Evolutionary conservation across 345 rosid genomes (phyloP).

Genomic region (Heritiera littoralis): DNA sequence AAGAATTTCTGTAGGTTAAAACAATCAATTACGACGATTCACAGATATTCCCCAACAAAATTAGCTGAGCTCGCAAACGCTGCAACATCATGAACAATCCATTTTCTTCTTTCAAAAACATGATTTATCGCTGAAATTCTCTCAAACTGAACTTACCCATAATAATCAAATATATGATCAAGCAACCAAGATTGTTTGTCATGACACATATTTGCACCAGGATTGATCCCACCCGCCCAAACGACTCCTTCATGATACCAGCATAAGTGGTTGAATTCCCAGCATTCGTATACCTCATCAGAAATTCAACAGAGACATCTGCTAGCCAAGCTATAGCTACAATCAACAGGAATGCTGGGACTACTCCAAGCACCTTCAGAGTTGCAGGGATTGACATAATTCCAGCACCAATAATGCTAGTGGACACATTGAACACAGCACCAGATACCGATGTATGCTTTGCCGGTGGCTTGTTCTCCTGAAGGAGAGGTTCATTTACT

Average conservation of each 20-base stretch:
- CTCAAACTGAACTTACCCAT: conserved; percentile 47
- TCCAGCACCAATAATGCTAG: conserved; percentile 83
- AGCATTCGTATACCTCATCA: conserved; percentile 62
- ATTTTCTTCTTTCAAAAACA: neutral
- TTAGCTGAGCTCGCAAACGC: neutral
- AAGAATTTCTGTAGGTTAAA: neutral
- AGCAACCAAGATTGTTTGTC: conserved; percentile 74
- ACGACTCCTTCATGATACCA: conserved; percentile 80
- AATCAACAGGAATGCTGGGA: conserved; percentile 68
- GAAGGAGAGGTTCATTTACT: conserved; percentile 52
- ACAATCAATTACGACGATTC: neutral
- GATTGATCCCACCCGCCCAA: conserved; percentile 61
- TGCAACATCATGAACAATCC: neutral
- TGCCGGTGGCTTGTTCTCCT: conserved; percentile 29
- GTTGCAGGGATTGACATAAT: conserved; percentile 95
- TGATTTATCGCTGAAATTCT: neutral
- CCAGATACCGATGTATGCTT: conserved; percentile 58
- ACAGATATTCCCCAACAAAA: neutral
- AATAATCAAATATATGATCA: conserved; percentile 68
- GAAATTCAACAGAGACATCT: conserved; percentile 62
- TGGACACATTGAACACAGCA: conserved; percentile 86
- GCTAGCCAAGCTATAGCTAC: conserved; percentile 64
- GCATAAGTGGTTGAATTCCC: conserved; percentile 68
- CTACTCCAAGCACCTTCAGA: conserved; percentile 68
- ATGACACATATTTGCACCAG: conserved; percentile 59